Percentiles rank a stretch among this genome's conserved stretches.
Evolutionary conservation across 2,329 filamentous ascomycete species (phyloP).

Genomic region (Westerdykella aurantiaca): DNA sequence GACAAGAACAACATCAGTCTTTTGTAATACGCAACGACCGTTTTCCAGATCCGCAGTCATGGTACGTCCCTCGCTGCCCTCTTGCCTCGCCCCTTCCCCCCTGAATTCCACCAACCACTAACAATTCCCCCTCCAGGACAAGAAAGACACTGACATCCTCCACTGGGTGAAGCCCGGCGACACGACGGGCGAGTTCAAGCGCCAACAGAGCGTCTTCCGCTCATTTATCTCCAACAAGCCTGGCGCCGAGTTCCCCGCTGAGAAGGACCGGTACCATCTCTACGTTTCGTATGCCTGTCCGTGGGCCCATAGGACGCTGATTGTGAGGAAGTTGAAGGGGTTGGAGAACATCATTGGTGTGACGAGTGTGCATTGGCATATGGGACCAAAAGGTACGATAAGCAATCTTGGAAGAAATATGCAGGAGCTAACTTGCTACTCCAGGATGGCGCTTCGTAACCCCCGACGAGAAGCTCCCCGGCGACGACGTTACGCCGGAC

Average conservation of each 20-base stretch:
- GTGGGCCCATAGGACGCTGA: conserved; percentile 85
- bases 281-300: conserved; percentile 93
- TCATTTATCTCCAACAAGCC: conserved; percentile 68
- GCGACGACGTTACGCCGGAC: conserved; percentile 54
- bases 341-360: conserved; percentile 75
- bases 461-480: conserved; percentile 53
- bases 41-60: no score
- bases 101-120: conserved; percentile 4
- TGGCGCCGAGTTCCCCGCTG: conserved; percentile 70
- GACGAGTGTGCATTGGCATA: conserved; percentile 89
- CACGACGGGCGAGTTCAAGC: conserved; percentile 86
- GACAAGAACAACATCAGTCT: conserved; percentile 4
- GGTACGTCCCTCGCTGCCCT: no score
- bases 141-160: conserved; percentile 52
- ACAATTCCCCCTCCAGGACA: conserved; percentile 5
- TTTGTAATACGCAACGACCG: no score
- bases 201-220: conserved; percentile 76
- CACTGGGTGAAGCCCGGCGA: conserved; percentile 77
- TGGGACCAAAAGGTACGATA: conserved; percentile 54
- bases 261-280: conserved; percentile 88
- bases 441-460: conserved; percentile 78
- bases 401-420: neutral
- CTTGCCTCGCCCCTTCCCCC: no score
- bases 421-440: neutral
- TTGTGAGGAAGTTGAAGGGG: conserved; percentile 84